Conservation (phyloP, 2,329 filamentous ascomycete species). For the Cytospora chrysosperma region DNA sequence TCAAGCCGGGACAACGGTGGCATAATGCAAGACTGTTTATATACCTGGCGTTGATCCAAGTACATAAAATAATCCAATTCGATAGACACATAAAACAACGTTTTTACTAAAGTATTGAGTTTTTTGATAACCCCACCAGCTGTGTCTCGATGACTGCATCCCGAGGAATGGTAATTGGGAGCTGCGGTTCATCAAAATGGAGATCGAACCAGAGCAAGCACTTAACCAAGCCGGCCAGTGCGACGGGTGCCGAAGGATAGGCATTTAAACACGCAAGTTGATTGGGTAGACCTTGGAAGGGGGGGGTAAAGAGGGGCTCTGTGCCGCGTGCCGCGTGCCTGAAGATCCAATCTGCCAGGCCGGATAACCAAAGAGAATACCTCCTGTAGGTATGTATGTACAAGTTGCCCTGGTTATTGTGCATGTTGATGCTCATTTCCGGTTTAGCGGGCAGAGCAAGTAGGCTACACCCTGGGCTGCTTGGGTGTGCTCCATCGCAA, state of each 20-base stretch:
- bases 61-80: not conserved
- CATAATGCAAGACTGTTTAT: not conserved
- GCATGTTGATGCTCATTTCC: slow-evolving; percentile 24
- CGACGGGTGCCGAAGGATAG: not conserved
- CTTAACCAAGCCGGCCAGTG: not conserved
- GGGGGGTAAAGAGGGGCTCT: too few relatives aligned
- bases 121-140: not conserved
- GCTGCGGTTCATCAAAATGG: not conserved
- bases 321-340: not conserved
- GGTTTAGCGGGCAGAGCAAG: slow-evolving; percentile 1
- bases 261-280: too few relatives aligned
- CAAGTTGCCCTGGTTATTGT: not conserved
- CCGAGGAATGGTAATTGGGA: not conserved
- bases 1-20: not conserved
- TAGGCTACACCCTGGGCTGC: too few relatives aligned
- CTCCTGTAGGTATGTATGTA: not conserved
- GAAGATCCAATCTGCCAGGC: not conserved
- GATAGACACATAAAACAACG: not conserved
- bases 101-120: not conserved
- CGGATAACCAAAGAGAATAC: not conserved
- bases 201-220: not conserved
- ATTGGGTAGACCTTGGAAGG: too few relatives aligned
- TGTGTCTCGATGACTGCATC: not conserved
- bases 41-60: not conserved
- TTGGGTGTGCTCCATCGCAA: slow-evolving; percentile 21